Evolutionary conservation across 805 yeast species (phyloP).

Genomic region (Candida ascalaphidarum): DNA sequence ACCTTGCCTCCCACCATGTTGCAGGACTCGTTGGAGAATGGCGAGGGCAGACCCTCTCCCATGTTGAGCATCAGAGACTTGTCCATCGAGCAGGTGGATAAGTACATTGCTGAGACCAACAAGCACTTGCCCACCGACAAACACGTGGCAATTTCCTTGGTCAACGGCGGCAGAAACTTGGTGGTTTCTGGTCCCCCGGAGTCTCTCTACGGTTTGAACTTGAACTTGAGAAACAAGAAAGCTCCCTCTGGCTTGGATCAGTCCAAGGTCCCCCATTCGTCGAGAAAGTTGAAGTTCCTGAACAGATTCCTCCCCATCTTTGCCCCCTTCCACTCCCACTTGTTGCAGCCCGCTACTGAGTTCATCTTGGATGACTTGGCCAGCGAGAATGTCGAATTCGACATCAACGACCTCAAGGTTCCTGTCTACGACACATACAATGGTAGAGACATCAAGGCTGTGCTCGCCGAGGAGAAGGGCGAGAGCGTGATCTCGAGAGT

Average conservation of each 20-base stretch:
- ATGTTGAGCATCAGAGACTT: conserved; percentile 94
- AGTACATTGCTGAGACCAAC: conserved; percentile 77
- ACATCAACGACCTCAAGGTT: conserved; percentile 48
- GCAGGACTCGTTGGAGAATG: conserved; percentile 85
- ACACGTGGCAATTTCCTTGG: conserved; percentile 82
- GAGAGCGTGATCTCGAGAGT: conserved; percentile 61
- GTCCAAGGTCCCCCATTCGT: conserved; percentile 86
- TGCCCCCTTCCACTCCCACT: conserved; percentile 94
- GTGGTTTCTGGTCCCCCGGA: conserved; percentile 98
- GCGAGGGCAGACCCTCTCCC: conserved; percentile 96
- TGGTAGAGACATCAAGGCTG: conserved; percentile 68
- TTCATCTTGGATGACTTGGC: conserved; percentile 59
- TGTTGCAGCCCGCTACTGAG: conserved; percentile 65
- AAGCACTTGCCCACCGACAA: conserved; percentile 87
- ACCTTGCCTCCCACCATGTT: conserved; percentile 89
- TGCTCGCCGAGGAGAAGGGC: conserved; percentile 8
- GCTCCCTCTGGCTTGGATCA: conserved; percentile 94
- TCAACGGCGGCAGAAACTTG: conserved; percentile 92
- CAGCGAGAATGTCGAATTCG: conserved; percentile 49
- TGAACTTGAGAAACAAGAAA: conserved; percentile 86
- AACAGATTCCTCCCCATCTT: conserved; percentile 92
- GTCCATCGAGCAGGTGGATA: conserved; percentile 69
- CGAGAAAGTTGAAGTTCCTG: conserved; percentile 89
- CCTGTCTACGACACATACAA: conserved; percentile 89
- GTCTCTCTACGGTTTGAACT: conserved; percentile 90